Base-by-base conservation (phyloP, 78 protist species). In the Polysphondylium violaceum region DNA sequence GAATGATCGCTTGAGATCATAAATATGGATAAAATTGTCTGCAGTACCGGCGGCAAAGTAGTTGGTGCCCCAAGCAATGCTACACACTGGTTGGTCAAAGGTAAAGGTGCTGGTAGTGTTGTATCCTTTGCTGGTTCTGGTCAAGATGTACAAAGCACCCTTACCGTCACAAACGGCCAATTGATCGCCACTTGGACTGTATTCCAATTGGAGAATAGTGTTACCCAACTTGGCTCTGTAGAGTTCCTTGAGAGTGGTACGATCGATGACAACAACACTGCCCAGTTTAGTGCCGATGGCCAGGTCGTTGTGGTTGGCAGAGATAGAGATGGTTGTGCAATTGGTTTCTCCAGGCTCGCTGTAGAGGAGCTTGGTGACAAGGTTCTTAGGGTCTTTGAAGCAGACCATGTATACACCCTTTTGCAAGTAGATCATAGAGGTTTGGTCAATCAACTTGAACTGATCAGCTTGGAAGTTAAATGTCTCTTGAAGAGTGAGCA, bases 111-210 rank as follows among this genome's bases (percentile, higher is more conserved):
- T n/a, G 11, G 53, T 9, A 0, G 73, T 21, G 40, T 65, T 65
- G n/a, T 38, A 65, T n/a, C 73, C 29, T 43, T 65, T 65, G 16
- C 7, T 5, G 31, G 33, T 51, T 38, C 73, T 33, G 17, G 55
- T 8, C 40, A 65, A 21, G 2, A 17, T 3, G 19, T 44, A 17
- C 58, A 68, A 40, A 4, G 74, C 41, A 43, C 74, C 74, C 74
- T 68, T 68, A 4, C 74, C 74, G 19, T 68, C 74, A 53, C 58
- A 68, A 8, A n/a, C 74, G 21, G 16, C 74, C 31, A 76, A 44
- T n/a, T 40, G 31, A 3, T 59, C 74, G 19, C 63, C 58, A 8
- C 47, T 29, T 14, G 87, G 31, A 33, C 50, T 61, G 38, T 25
- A 76, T 11, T 40, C 19, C 38, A 63, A 25, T 76, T 76, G 74